These are phyloP conservation scores for Galeopsis tetrahit DNA, from an alignment of 257 asterid genomes.

Conservation along the genomic window DNA sequence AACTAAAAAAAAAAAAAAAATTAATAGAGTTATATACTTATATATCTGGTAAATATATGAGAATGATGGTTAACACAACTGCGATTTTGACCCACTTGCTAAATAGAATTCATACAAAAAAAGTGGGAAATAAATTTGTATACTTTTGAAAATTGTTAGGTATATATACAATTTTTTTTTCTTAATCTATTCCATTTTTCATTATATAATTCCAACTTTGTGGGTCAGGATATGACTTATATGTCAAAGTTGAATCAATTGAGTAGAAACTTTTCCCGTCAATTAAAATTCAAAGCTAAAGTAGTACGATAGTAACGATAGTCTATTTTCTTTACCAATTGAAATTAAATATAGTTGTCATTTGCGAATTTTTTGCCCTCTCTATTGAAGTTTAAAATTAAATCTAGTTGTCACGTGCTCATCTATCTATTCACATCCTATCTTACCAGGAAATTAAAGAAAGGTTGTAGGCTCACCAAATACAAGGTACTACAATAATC, in stretches of 20 bases:
- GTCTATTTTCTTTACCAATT: not conserved
- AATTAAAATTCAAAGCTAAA: not conserved
- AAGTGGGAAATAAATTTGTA: too few relatives aligned
- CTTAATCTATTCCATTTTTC: too few relatives aligned
- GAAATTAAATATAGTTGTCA: not conserved
- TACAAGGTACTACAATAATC: constrained; percentile 6
- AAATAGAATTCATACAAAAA: too few relatives aligned
- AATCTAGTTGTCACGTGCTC: not conserved
- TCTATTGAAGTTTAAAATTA: not conserved
- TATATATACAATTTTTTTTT: too few relatives aligned
- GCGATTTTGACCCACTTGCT: too few relatives aligned
- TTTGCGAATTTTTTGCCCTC: not conserved
- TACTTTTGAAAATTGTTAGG: too few relatives aligned
- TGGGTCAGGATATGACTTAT: too few relatives aligned
- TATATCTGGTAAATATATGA: too few relatives aligned
- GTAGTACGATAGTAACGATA: not conserved
- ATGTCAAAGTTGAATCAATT: not conserved
- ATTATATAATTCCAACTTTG: too few relatives aligned
- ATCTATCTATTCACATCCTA: constrained; percentile 11
- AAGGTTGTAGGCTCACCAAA: not conserved
- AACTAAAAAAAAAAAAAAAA: too few relatives aligned
- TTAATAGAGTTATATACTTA: too few relatives aligned
- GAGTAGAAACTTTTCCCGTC: not conserved
- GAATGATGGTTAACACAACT: too few relatives aligned
- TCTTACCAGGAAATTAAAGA: constrained; percentile 24